Evolutionary conservation across 768 basidiomycete species (phyloP), one percentile per base, ranked within the genome.

Genomic region (Pluteus cervinus): DNA sequence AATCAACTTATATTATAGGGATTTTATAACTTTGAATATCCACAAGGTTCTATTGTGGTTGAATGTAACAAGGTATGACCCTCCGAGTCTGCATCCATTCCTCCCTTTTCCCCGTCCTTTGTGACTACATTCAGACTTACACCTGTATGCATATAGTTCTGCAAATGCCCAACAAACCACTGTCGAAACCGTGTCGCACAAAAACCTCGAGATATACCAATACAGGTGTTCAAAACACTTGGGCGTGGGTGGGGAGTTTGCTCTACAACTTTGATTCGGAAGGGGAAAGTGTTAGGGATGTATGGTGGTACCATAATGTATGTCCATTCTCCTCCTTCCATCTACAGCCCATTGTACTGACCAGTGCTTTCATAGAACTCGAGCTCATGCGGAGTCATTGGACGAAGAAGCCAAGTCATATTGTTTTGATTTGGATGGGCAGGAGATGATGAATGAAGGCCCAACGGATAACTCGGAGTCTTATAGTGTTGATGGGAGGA

Each of bases 101-200:
- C 7, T 9, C 8, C 11, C 20, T 6, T 8, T 1, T 29, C 11
- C 3, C 18, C 7, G 2, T 33, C 30, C 12, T 36, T 16, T 3
- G 39, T 33, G 12, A 15, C 26, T 36, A 29, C 24, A 16, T 28
- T 26, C 17, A 38, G 14, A 25, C 12, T 12, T 24, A 6, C 35
- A 14, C 33, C 15, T 20, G 22, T 10, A 28, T 24, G 9, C 6
- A 17, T 21, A 8, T 32, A 75, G 73, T 49, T 55, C 18, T 81
- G 80, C 37, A 34, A 30, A 5, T 82, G 79, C 41, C 51, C 46
- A 22, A 33, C 42, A 7, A 23, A 26, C 7, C 45, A 36, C 3
- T 86, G 82, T 46, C 56, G 46, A 2, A 85, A 84, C 46, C 74
- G 81, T 15, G 73, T 82, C 5, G 74, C 72, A 3, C 83, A 85